These are phyloP conservation scores for Psilocybe mexicana DNA, from an alignment of 1,284 basidiomycete species.

Conservation along the genomic window DNA sequence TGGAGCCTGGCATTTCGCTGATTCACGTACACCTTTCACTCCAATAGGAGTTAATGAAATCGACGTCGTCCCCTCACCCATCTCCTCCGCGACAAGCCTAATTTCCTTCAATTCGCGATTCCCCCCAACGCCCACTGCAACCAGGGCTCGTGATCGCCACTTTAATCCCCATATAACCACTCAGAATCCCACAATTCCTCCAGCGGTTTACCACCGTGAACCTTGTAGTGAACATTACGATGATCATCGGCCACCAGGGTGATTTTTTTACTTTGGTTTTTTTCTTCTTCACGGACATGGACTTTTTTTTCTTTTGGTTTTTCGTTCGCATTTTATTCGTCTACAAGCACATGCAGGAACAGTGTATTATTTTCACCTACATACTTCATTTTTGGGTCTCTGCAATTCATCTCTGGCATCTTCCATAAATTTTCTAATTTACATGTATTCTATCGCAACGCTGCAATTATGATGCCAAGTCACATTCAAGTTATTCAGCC, in stretches of 20 bases:
- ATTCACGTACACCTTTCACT: conserved; percentile 38
- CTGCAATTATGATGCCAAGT: too few relatives aligned
- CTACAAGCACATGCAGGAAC: not conserved
- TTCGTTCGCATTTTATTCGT: not conserved
- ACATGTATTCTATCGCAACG: too few relatives aligned
- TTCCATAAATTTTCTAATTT: too few relatives aligned
- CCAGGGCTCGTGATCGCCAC: conserved; percentile 15
- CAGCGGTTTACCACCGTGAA: conserved; percentile 24
- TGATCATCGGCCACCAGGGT: not conserved
- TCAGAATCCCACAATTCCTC: conserved; percentile 17
- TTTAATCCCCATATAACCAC: conserved; percentile 16
- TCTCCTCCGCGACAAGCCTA: conserved; percentile 20
- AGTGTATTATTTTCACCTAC: not conserved
- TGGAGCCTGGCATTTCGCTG: conserved; percentile 45
- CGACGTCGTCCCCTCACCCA: conserved; percentile 31
- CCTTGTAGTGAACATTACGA: conserved; percentile 9
- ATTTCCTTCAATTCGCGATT: conserved; percentile 19
- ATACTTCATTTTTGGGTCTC: not conserved
- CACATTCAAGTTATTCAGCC: too few relatives aligned
- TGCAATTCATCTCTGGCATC: not conserved
- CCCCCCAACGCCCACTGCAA: conserved; percentile 18
- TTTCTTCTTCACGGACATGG: not conserved
- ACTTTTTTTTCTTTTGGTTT: not conserved
- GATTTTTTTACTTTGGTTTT: not conserved
- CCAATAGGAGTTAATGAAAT: conserved; percentile 36